These are phyloP conservation scores for Solanum dulcamara DNA, from an alignment of 257 asterid species.

Conservation along the genomic window DNA sequence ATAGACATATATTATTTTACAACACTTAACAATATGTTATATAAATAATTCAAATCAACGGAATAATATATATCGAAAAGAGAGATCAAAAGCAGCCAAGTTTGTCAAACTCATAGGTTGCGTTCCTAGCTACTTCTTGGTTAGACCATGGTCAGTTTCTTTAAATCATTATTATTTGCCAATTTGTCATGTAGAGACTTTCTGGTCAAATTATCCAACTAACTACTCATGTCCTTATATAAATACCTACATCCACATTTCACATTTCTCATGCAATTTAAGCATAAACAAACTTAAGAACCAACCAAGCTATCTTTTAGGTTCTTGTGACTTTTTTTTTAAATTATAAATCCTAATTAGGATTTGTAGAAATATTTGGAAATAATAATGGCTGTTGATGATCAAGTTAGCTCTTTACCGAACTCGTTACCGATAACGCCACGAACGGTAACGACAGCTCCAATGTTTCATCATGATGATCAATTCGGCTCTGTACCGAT, in stretches of 20 bases:
- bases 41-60: neutral
- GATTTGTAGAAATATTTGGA: neutral
- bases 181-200: neutral
- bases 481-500: neutral
- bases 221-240: neutral
- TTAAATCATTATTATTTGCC: neutral
- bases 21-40: neutral
- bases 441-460: neutral
- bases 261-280: neutral
- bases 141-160: neutral
- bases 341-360: neutral
- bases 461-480: neutral
- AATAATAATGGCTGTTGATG: slow-evolving; percentile 1
- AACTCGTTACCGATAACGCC: slow-evolving; percentile 8
- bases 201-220: neutral
- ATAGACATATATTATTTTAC: too few species aligned
- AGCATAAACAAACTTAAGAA: neutral
- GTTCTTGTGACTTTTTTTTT: neutral
- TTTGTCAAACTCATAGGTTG: neutral
- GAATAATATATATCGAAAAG: neutral
- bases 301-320: neutral
- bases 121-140: neutral
- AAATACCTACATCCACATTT: neutral
- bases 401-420: neutral
- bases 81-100: neutral